phyloP scores from a whole-genome alignment of 73 alveolate species.

The Durusdinium trenchii region DNA sequence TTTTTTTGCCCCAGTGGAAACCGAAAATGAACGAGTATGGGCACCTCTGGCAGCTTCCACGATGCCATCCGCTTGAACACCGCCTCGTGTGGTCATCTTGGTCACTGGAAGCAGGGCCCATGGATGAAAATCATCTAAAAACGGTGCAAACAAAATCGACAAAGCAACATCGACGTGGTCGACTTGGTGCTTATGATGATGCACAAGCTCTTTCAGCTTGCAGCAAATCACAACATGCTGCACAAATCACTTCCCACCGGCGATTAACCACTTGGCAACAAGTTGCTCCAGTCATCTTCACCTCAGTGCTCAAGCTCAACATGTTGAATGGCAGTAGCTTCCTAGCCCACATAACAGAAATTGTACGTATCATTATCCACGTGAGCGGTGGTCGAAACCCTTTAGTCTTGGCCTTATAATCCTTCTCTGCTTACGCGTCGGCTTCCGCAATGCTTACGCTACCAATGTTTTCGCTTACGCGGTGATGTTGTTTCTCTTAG shows the following conservation, averaged over 20 bases:
- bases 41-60: slow-evolving; percentile 66
- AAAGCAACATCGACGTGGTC: background rate
- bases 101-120: background rate
- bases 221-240: no score
- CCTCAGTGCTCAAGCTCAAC: background rate
- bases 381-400: no score
- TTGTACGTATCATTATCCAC: no score
- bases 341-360: no score
- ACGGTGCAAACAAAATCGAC: background rate
- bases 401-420: no score
- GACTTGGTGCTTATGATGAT: background rate
- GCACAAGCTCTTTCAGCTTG: background rate
- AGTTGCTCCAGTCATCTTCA: slow-evolving; percentile 63
- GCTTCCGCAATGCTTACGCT: no score
- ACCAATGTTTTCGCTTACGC: no score
- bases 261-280: background rate
- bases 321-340: background rate
- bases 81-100: background rate
- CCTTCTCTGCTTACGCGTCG: no score
- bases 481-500: no score
- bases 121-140: background rate
- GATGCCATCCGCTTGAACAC: slow-evolving; percentile 34
- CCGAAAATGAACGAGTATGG: no score
- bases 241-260: no score
- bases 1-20: no score